These are phyloP conservation scores for Globisporangium rhizosaccharum DNA, from an alignment of 352 stramenopile genomes.

Conservation along the genomic window DNA sequence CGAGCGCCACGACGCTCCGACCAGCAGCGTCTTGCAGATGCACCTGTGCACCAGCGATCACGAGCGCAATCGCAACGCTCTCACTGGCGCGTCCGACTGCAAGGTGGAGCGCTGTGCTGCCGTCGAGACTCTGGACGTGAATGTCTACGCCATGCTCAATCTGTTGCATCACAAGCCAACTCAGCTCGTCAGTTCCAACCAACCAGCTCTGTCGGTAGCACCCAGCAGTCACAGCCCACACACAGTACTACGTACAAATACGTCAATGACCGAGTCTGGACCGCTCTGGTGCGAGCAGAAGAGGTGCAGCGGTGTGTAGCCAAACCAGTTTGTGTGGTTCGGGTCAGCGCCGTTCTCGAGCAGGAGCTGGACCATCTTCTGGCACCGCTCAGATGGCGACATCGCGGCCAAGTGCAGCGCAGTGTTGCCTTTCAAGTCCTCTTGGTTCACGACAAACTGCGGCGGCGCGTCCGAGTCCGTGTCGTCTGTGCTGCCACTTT, in stretches of 20 bases:
- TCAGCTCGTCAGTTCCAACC: not conserved
- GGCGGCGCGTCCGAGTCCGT: constrained; percentile 15
- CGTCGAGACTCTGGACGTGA: constrained; percentile 74
- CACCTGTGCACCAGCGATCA: constrained; percentile 69
- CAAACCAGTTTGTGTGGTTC: constrained; percentile 79
- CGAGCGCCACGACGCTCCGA: constrained; percentile 76
- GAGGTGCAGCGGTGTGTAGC: constrained; percentile 80
- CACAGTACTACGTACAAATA: constrained; percentile 60
- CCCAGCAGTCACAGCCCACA: not conserved
- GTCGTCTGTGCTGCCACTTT: constrained; percentile 12
- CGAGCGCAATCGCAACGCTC: constrained; percentile 61
- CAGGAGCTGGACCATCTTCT: constrained; percentile 79
- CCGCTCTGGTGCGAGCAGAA: constrained; percentile 80
- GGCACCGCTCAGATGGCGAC: constrained; percentile 68
- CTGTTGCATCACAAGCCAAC: constrained; percentile 20
- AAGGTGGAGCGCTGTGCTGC: constrained; percentile 79
- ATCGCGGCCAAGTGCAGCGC: constrained; percentile 81
- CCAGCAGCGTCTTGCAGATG: constrained; percentile 77
- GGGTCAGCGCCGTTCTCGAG: constrained; percentile 77
- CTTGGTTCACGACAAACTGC: constrained; percentile 70
- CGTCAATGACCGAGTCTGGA: constrained; percentile 59
- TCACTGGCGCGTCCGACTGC: constrained; percentile 72
- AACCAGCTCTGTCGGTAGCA: not conserved
- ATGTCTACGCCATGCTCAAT: constrained; percentile 80
- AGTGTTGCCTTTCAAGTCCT: constrained; percentile 82